Percentiles rank a stretch among this genome's conserved stretches.
Conservation (phyloP, 2,329 filamentous ascomycete genomes). For the Trichoderma sp. region DNA sequence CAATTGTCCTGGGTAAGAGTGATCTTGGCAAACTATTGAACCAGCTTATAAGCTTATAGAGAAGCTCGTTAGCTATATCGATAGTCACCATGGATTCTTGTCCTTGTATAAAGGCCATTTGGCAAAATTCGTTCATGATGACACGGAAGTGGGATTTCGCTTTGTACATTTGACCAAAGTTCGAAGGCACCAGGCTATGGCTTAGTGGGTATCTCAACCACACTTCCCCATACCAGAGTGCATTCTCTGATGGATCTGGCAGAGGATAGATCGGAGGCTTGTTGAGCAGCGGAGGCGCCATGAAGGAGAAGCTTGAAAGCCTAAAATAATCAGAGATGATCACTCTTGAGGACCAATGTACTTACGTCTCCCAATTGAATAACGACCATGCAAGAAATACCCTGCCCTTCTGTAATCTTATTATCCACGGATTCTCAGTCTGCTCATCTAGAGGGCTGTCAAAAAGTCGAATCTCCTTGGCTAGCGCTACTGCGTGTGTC, state of each 20-base stretch:
- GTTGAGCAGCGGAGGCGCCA: background rate
- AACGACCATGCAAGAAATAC: constrained; percentile 25
- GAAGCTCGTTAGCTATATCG: background rate
- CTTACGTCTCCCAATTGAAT: constrained; percentile 22
- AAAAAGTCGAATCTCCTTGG: background rate
- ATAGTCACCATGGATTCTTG: background rate
- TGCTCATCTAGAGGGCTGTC: background rate
- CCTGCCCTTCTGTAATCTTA: constrained; percentile 1
- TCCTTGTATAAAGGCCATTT: background rate
- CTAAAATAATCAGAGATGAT: background rate
- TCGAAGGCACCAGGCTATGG: background rate
- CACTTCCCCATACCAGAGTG: constrained; percentile 14
- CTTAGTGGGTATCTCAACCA: constrained; percentile 16
- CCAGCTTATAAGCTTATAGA: background rate
- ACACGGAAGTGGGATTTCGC: background rate
- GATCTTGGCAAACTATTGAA: background rate
- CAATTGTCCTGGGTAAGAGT: background rate
- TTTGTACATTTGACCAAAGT: background rate
- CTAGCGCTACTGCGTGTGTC: background rate
- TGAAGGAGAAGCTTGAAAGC: background rate
- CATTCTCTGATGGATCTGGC: constrained; percentile 2
- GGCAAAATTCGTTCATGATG: constrained; percentile 9
- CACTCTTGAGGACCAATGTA: background rate
- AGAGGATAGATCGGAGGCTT: constrained; percentile 8
- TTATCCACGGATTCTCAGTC: background rate